These are phyloP conservation scores for Ustilago trichophora DNA, from an alignment of 1,284 basidiomycete genomes.

Conservation along the genomic window DNA sequence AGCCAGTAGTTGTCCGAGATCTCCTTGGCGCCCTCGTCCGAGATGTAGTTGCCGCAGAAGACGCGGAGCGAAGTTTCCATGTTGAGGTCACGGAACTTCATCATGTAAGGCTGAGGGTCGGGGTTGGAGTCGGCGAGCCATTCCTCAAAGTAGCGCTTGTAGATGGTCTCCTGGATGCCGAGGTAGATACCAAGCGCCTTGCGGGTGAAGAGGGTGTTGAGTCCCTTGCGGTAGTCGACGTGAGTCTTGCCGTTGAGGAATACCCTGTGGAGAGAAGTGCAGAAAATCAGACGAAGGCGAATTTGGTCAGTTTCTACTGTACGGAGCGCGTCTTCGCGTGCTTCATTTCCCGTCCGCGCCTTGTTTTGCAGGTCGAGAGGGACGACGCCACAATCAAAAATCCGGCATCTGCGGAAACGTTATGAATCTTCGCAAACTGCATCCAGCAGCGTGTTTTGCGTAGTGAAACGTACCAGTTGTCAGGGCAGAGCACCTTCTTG, in stretches of 20 bases:
- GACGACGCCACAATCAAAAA: background rate
- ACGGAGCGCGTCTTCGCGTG: too few relatives aligned
- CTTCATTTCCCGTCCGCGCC: background rate
- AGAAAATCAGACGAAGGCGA: too few relatives aligned
- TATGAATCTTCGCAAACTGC: background rate
- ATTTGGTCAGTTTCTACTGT: too few relatives aligned
- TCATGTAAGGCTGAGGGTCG: constrained; percentile 74
- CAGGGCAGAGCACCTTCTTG: constrained; percentile 83
- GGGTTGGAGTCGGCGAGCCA: constrained; percentile 62
- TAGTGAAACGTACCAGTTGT: constrained; percentile 78
- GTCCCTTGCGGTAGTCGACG: constrained; percentile 89
- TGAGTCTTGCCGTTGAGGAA: constrained; percentile 94
- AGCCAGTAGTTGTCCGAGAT: constrained; percentile 95
- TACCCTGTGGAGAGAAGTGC: constrained; percentile 74
- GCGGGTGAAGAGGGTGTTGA: constrained; percentile 93
- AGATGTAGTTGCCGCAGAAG: constrained; percentile 91
- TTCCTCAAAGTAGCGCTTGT: constrained; percentile 77
- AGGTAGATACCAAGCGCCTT: constrained; percentile 78
- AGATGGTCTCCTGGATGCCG: constrained; percentile 83
- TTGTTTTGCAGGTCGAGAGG: background rate
- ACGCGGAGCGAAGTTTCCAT: constrained; percentile 97
- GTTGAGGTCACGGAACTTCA: constrained; percentile 88
- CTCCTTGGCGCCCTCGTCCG: constrained; percentile 78
- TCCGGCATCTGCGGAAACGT: background rate
- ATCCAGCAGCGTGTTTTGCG: background rate